Base-by-base conservation (phyloP, 805 yeast genomes). In the Ogataea philodendri region DNA sequence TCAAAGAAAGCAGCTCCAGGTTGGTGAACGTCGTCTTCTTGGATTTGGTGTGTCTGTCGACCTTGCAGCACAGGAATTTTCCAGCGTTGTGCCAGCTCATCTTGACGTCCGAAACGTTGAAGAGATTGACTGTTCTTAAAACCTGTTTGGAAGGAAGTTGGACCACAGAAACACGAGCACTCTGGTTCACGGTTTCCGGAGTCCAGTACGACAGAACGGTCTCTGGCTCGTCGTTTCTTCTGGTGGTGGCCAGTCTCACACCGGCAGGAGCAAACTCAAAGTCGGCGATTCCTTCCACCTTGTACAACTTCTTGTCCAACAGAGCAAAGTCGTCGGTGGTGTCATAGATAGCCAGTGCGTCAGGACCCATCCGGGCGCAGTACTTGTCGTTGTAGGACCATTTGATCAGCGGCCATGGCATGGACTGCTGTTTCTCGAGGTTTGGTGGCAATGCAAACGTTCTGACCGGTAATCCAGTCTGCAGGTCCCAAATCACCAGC, bases 231-330 rank as follows among this genome's bases (percentile, higher is more conserved):
- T 59, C 67, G 40, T 66, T 72, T 49, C 67, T 74, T 39, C 58
- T 60, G 36, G 76, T 65, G 40, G 73, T 75, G 28, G 78, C 74
- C 37, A 85, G 70, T 50, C 74, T 69, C 34, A 87, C 84, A 49
- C 85, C 84, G 15, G 87, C 81, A 42, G 99, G 98, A 17, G 97
- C 88, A 76, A 90, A 93, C 61, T 87, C 94, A 55, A 93, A 93
- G 63, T 89, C 96, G 54, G 78, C 78, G 46, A 93, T 75, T 39
- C 88, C 94, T 15, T 84, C 84, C 48, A 87, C 75, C 63, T 84
- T 85, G 54, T 88, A 69, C 49, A 85, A 67, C 67, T 89, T 89
- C 67, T 84, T 84, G 57, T 88, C 97, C 49, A 90, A 67, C 46
- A 93, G 75, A 43, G 81, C 76, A 77, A 90, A 87, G 32, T 72